Conservation (phyloP, 2,329 filamentous ascomycete species). For the Cytospora leucostoma region DNA sequence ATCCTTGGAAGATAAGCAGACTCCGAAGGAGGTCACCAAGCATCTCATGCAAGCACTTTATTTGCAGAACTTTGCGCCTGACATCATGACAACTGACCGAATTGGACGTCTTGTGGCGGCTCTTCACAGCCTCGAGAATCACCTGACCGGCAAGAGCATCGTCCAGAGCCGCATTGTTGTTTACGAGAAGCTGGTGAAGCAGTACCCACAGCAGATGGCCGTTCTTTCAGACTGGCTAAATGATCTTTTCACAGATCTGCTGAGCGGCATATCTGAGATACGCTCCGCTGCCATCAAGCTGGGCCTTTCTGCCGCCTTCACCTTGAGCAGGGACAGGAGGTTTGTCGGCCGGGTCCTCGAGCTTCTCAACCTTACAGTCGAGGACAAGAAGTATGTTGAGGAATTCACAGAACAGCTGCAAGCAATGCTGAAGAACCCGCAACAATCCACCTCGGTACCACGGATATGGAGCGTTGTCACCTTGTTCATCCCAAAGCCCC, state of each 20-base stretch:
- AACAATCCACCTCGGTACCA: conserved; percentile 68
- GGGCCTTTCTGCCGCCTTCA: conserved; percentile 69
- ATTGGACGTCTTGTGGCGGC: conserved; percentile 70
- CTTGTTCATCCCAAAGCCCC: conserved; percentile 71
- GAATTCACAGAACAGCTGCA: conserved; percentile 69
- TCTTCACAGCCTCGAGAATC: conserved; percentile 71
- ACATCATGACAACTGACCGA: conserved; percentile 72
- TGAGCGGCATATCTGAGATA: conserved; percentile 77
- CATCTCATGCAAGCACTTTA: conserved; percentile 80
- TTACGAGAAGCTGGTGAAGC: conserved; percentile 75
- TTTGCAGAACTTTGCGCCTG: conserved; percentile 74
- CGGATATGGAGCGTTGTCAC: conserved; percentile 87
- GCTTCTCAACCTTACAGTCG: conserved; percentile 59
- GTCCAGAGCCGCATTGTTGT: conserved; percentile 74
- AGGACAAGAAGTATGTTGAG: conserved; percentile 65
- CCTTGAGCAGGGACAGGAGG: conserved; percentile 67
- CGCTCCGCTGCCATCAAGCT: conserved; percentile 72
- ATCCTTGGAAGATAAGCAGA: conserved; percentile 66
- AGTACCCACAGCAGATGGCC: conserved; percentile 71
- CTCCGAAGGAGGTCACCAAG: conserved; percentile 76
- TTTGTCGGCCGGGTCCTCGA: conserved; percentile 68
- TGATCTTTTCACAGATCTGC: conserved; percentile 78
- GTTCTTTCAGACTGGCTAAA: conserved; percentile 76
- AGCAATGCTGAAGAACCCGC: conserved; percentile 66
- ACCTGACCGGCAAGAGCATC: conserved; percentile 78